phyloP scores from a whole-genome alignment of 164 flowering plant species.

The Piper longum region DNA sequence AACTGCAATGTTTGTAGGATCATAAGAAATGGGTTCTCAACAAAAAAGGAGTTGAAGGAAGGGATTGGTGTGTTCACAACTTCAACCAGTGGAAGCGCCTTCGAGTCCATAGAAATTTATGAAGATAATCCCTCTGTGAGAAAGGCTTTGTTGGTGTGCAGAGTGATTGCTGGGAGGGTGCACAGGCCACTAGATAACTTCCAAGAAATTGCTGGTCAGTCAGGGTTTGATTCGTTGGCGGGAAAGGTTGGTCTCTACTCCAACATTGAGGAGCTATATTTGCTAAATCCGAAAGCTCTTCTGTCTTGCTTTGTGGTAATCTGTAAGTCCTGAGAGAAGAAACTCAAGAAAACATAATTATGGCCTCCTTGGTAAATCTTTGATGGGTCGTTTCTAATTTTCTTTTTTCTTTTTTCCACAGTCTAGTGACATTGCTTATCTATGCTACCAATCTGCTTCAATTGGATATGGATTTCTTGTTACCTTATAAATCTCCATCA shows the following conservation, averaged over 20 bases:
- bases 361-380: too few relatives aligned
- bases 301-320: conserved; percentile 92
- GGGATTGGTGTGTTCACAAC: conserved; percentile 63
- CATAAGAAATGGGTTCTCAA: conserved; percentile 43
- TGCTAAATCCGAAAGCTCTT: conserved; percentile 69
- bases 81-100: conserved; percentile 62
- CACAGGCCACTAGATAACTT: conserved; percentile 56
- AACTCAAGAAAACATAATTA: neutral
- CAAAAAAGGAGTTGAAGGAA: conserved; percentile 32
- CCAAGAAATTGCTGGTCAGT: conserved; percentile 40
- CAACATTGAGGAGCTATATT: conserved; percentile 78
- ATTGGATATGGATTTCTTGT: too few relatives aligned
- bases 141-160: conserved; percentile 53
- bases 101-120: conserved; percentile 30
- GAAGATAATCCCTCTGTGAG: conserved; percentile 24
- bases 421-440: too few relatives aligned
- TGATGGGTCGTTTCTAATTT: too few relatives aligned
- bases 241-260: conserved; percentile 73
- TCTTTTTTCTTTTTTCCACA: too few relatives aligned
- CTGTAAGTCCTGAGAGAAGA: conserved; percentile 43
- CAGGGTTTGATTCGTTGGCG: conserved; percentile 71
- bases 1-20: conserved; percentile 44
- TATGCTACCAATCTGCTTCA: too few relatives aligned
- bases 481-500: too few relatives aligned
- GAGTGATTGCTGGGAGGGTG: conserved; percentile 77